Percentiles rank a stretch among this genome's conserved stretches.
phyloP scores from a whole-genome alignment of 768 basidiomycete species.

The Peribolospora baueri region DNA sequence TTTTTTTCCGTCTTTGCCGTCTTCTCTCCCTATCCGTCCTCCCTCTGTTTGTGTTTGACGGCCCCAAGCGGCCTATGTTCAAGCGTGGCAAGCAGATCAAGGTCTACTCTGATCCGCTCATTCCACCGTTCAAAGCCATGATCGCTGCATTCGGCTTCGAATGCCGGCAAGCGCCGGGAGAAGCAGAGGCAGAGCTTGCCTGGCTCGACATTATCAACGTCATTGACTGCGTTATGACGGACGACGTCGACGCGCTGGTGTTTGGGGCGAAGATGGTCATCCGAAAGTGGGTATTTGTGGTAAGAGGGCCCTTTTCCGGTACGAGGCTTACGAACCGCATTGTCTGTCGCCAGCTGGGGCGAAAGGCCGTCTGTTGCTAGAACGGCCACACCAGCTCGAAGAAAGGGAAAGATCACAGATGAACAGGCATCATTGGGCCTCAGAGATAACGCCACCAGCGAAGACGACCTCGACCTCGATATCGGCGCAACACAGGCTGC shows the following conservation, averaged over 20 bases:
- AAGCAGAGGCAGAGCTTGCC: constrained; percentile 31
- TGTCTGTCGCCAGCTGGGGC: too few species aligned
- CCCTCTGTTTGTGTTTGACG: constrained; percentile 7
- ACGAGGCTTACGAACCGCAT: not conserved
- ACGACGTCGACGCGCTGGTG: constrained; percentile 28
- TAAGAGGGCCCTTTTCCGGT: not conserved
- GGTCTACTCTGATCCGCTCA: not conserved
- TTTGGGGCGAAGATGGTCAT: constrained; percentile 27
- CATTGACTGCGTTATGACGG: constrained; percentile 29
- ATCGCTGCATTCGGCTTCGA: constrained; percentile 7
- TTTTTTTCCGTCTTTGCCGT: too few species aligned
- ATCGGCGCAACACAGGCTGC: not conserved
- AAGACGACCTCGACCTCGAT: not conserved
- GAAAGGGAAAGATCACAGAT: too few species aligned
- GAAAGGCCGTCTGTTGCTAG: too few species aligned
- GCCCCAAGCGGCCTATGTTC: not conserved
- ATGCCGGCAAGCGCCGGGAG: constrained; percentile 23
- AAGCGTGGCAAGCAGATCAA: constrained; percentile 2
- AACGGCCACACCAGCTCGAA: too few species aligned
- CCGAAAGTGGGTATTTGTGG: constrained; percentile 20
- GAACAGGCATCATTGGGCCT: too few species aligned
- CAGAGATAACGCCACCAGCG: too few species aligned
- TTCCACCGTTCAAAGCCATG: not conserved
- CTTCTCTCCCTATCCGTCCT: too few species aligned
- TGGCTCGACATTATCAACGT: constrained; percentile 21